Evolutionary conservation across 2,329 filamentous ascomycete species (phyloP), one percentile per base, ranked within the genome.

Genomic region (Alternaria panax): DNA sequence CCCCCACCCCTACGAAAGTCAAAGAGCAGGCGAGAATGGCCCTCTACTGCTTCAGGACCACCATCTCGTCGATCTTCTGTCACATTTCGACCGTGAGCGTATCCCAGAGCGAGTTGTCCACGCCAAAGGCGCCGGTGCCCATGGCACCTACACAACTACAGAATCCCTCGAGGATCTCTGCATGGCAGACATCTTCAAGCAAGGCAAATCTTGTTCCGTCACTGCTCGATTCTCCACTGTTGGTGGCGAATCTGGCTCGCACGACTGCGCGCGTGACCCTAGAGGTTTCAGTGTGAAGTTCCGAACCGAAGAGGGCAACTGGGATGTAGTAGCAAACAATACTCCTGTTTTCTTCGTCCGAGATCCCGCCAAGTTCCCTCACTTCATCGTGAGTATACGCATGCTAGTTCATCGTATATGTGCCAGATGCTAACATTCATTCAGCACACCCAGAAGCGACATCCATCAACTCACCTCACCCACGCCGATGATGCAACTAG

Each of bases 261-360:
- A 89, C 57, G 90, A 92, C 70, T 88, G 86, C 64, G 89, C 88
- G 30, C 86, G 90, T 59, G 90, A 93, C 66, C 89, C 89, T 9
- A 83, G 89, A 69, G 90, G 90, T 0, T 92, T 92, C 69, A 84
- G 88, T 1, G 82, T 91, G 64, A 92, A 92, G 79, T 90, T 92
- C 78, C 84, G 88, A 36, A 92, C 90, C 0, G 86, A 89, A 18
- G 87, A 92, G 67, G 89, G 89, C n/a, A 91, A 91, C 67, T 90
- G 86, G 84, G 89, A 91, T 70, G 82, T 88, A 75, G 89, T 92
- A 7, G 87, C 86, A 62, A 91, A 91, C 80, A 92, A 92, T 73
- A 91, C 88, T 0, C 90, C 90, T 0, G 86, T 91, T 3, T 92
- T 92, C 82, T 92, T 92, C 78, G 72, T 92, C n/a, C 82, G 90